Percentiles rank a stretch among this genome's conserved stretches.
Evolutionary conservation across 2,329 filamentous ascomycete species (phyloP).

Genomic region (Pleomassaria siparia): DNA sequence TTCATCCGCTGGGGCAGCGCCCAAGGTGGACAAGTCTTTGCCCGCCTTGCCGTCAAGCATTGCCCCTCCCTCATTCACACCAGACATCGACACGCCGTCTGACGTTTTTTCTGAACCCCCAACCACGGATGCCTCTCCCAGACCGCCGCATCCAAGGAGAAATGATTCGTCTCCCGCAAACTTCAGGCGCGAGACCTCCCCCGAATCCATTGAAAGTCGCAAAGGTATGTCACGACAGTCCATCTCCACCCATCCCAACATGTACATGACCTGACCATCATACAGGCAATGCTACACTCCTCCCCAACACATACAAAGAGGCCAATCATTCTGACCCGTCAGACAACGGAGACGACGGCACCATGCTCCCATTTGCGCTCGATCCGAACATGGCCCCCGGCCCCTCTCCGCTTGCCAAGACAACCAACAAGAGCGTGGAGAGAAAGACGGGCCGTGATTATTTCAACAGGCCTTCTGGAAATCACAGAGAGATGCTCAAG

Average conservation of each 20-base stretch:
- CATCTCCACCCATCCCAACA: conserved; percentile 10
- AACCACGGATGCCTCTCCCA: conserved; percentile 68
- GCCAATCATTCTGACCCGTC: conserved; percentile 71
- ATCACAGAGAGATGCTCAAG: conserved; percentile 45
- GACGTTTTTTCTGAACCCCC: conserved; percentile 64
- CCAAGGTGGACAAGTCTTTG: conserved; percentile 85
- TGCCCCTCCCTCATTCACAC: conserved; percentile 62
- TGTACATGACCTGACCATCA: conserved; percentile 7
- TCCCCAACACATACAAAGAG: conserved; percentile 75
- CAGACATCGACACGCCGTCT: conserved; percentile 58
- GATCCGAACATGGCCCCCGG: conserved; percentile 51
- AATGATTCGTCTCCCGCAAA: conserved; percentile 38
- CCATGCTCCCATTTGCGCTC: conserved; percentile 55
- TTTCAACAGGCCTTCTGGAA: conserved; percentile 42
- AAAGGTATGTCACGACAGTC: conserved; percentile 34
- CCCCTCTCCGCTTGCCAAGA: conserved; percentile 41
- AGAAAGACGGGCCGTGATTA: conserved; percentile 45
- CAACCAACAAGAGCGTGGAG: conserved; percentile 28
- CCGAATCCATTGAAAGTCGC: conserved; percentile 27
- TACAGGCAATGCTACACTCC: conserved; percentile 66
- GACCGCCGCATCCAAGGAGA: conserved; percentile 37
- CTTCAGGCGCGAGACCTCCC: conserved; percentile 43
- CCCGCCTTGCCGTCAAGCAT: conserved; percentile 84
- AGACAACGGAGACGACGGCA: conserved; percentile 56
- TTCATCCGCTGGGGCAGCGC: conserved; percentile 45